Conservation (phyloP, 2,329 filamentous ascomycete genomes). For the Neonectria faginata region DNA sequence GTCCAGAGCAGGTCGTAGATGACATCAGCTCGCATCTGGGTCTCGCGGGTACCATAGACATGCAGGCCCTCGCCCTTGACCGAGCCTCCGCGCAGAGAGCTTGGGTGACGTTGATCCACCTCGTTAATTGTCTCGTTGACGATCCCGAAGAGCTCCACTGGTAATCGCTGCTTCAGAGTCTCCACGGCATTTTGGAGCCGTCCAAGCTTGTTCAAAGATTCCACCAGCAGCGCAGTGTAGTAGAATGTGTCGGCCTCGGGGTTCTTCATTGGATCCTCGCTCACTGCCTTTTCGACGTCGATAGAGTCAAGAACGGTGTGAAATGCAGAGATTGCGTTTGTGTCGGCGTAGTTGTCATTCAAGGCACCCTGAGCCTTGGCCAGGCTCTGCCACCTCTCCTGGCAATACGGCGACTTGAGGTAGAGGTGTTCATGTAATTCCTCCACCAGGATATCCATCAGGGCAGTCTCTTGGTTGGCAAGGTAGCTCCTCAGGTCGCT, state of each 20-base stretch:
- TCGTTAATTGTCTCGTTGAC: conserved; percentile 96
- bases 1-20: conserved; percentile 93
- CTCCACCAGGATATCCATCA: conserved; percentile 96
- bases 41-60: conserved; percentile 76
- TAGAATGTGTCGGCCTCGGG: conserved; percentile 96
- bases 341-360: conserved; percentile 61
- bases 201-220: conserved; percentile 90
- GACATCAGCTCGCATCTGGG: conserved; percentile 82
- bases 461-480: conserved; percentile 88
- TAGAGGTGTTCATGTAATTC: conserved; percentile 98
- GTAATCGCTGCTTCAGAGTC: conserved; percentile 90
- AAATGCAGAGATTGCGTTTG: conserved; percentile 64
- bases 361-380: conserved; percentile 72
- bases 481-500: conserved; percentile 89
- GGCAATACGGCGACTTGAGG: conserved; percentile 96
- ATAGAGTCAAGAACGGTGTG: conserved; percentile 70
- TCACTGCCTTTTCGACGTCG: conserved; percentile 70
- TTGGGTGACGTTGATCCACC: conserved; percentile 92
- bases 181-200: conserved; percentile 88
- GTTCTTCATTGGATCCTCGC: conserved; percentile 91
- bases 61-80: conserved; percentile 67
- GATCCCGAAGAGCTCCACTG: conserved; percentile 92
- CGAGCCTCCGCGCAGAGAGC: conserved; percentile 72
- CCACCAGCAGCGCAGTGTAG: conserved; percentile 88
- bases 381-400: conserved; percentile 92